Evolutionary conservation across 2,329 filamentous ascomycete species (phyloP), one percentile per base, ranked within the genome.

Genomic region (Nemania bipapillata): DNA sequence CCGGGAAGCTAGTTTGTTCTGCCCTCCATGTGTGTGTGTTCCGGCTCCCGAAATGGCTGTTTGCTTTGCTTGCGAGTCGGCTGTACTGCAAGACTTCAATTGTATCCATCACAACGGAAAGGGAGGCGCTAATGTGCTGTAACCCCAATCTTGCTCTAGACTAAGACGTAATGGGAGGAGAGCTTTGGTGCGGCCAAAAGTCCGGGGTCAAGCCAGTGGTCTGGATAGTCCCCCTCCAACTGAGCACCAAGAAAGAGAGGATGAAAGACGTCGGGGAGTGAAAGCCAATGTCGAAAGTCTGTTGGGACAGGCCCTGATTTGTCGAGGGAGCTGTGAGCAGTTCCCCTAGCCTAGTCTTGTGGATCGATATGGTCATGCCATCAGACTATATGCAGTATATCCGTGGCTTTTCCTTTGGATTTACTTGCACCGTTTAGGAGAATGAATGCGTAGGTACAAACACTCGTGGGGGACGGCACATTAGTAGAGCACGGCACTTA

Each of bases 211-310:
- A 52, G 59, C 54, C 55, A 63, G 45, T 63, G 59, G 57, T 22
- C 37, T 12, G 35, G 42, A 50, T 40, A 22, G 26, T 32, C 50
- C 22, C 24, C 24, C 56, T 24, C 47, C 47, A 61, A 60, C 56
- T 55, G 49, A 40, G 11, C 17, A 50, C n/a, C 56, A 62, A 20
- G 26, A 67, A 69, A 42, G 69, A 64, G 54, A 70, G 68, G 70
- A 69, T 74, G 67, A 71, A 70, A 61, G 52, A 53, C 58, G 64
- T 47, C 58, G 45, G 22, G 55, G 57, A 66, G 73, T 32, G 68
- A 71, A 70, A 68, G 70, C 73, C 72, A 66, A 73, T 68, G 70
- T 32, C 66, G 71, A 47, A 66, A 59, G 68, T 57, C 58, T 49
- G 53, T 56, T 54, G 57, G 60, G 69, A 61, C 57, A 58, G 55